A percentile compares a stretch with the other conserved stretches of the same genome.
Evolutionary conservation across 108 stramenopile genomes (phyloP).

Genomic region (Fragilaria radians): DNA sequence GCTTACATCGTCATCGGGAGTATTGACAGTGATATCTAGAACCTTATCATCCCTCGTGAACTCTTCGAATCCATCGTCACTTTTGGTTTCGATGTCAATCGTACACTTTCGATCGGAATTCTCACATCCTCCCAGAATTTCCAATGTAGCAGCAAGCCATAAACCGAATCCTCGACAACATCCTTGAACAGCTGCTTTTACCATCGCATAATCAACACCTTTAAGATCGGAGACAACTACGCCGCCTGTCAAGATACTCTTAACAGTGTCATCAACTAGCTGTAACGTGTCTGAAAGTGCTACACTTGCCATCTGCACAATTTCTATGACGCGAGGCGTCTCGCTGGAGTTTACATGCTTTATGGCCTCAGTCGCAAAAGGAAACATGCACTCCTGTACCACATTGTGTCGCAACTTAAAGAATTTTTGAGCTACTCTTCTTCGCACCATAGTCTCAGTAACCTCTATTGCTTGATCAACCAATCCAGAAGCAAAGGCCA

Average conservation of each 20-base stretch:
- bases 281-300: constrained; percentile 75
- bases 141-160: constrained; percentile 71
- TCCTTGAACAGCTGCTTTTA: constrained; percentile 60
- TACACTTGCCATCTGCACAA: constrained; percentile 60
- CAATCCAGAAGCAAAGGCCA: constrained; percentile 46
- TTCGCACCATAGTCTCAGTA: constrained; percentile 61
- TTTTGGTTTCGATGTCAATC: constrained; percentile 20
- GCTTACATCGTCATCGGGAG: constrained; percentile 5
- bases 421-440: constrained; percentile 69
- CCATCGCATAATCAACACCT: constrained; percentile 44
- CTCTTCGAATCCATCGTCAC: constrained; percentile 17
- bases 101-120: constrained; percentile 19
- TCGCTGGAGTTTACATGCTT: constrained; percentile 11
- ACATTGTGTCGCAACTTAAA: constrained; percentile 39
- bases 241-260: constrained; percentile 34
- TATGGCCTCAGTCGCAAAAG: constrained; percentile 36
- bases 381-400: constrained; percentile 56
- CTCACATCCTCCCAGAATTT: constrained; percentile 69
- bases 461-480: constrained; percentile 66
- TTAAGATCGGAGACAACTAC: constrained; percentile 4
- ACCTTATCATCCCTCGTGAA: neutral
- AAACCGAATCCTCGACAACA: constrained; percentile 53
- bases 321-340: constrained; percentile 24
- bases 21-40: neutral
- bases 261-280: constrained; percentile 74